Evolutionary conservation across 1,139 yeast genomes (phyloP), one percentile per base, ranked within the genome.

Genomic region (Yamadazyma kanchanaburiensis): DNA sequence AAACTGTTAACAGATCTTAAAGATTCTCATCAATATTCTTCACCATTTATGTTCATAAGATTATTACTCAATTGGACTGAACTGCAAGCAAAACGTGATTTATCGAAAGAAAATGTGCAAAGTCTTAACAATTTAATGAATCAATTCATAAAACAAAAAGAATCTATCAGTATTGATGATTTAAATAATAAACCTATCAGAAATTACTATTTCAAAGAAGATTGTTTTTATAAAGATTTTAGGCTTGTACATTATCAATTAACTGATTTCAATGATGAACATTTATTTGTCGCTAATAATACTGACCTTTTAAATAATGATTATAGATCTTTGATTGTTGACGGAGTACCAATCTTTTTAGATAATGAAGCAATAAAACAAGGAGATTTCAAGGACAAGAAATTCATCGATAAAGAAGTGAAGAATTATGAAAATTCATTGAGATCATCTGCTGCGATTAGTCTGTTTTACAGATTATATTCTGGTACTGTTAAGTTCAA

Each of bases 181-280:
- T 28, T 35, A 6, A 22, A 29, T 4, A 28, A 34, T 4, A 39
- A 59, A 24, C 70, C 72, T 2, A 37, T 49, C n/a, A 62, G 89
- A 49, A 49, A 53, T 2, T 73, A 77, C 39, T 73, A 70, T 34
- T 81, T 80, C 45, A 54, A 60, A 24, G 91, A 82, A 43, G 94
- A 83, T 55, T 75, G 80, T 7, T 55, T 66, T 11, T 58, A 79
- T 38, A 74, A 74, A 38, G 88, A 80, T 35, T 80, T 77, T 43
- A 58, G 62, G 30, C 67, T 80, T 3, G 61, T 81, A 17, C 70
- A 66, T 22, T 70, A 58, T 43, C 70, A 70, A 36, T 62, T 80
- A 35, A 67, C 67, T 32, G 88, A 80, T 48, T 81, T 80, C 45
- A 65, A 77, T 40, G 86, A 80, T 46, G 64, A 64, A 12, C 61